Conservation (phyloP, 768 basidiomycete genomes). For the Suillus cothurnatus region DNA sequence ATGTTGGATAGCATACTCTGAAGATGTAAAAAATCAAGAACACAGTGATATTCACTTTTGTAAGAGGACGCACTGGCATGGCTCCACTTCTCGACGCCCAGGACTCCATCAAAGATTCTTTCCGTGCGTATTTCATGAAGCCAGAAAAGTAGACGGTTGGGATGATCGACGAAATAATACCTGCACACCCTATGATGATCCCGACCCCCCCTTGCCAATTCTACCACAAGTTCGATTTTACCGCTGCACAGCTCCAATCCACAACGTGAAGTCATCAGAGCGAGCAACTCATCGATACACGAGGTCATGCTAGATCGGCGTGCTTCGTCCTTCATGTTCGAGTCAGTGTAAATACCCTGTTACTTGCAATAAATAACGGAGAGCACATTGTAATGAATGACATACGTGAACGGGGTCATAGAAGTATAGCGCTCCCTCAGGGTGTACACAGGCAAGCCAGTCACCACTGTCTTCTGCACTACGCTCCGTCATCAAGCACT, state of each 20-base stretch:
- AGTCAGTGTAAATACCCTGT: conserved; percentile 53
- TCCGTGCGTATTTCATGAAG: conserved; percentile 40
- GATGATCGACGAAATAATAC: conserved; percentile 53
- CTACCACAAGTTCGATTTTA: neutral
- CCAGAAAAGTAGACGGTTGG: conserved; percentile 47
- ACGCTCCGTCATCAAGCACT: neutral
- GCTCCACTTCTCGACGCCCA: conserved; percentile 38
- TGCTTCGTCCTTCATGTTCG: conserved; percentile 33
- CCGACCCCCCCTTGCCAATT: neutral
- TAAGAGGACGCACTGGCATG: conserved; percentile 41
- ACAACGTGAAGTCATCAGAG: no score
- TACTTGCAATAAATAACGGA: neutral
- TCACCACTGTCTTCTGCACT: neutral
- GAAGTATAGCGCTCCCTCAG: conserved; percentile 60
- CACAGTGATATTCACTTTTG: neutral
- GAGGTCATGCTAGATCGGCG: neutral
- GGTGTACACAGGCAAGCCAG: conserved; percentile 49
- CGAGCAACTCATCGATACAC: neutral
- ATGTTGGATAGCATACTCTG: conserved; percentile 23
- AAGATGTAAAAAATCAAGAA: neutral
- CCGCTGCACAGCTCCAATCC: neutral
- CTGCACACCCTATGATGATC: neutral
- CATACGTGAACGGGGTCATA: conserved; percentile 43
- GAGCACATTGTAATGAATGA: neutral
- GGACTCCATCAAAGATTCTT: conserved; percentile 35